Conservation (phyloP, 352 stramenopile genomes). For the Pythium dissotocum region DNA sequence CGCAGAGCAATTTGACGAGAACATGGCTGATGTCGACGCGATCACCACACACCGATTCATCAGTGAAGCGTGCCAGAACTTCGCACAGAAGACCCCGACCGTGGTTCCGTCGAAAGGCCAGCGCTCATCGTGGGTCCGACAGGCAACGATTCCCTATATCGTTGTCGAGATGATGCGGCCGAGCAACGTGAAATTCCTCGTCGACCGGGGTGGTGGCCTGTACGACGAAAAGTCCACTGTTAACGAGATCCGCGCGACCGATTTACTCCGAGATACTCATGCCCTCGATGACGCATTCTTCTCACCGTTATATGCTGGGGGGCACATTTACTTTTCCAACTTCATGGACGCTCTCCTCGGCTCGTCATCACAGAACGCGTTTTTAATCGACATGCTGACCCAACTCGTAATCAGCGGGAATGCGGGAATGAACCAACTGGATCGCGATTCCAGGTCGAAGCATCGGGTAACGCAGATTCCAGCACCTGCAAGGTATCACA, state of each 20-base stretch:
- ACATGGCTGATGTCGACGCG: constrained; percentile 75
- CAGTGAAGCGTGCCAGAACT: constrained; percentile 63
- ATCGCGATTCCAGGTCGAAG: constrained; percentile 41
- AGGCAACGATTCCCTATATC: constrained; percentile 42
- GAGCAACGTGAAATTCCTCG: constrained; percentile 74
- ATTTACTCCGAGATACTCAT: constrained; percentile 58
- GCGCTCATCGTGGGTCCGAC: constrained; percentile 10
- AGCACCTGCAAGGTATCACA: constrained; percentile 56
- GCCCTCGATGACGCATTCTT: constrained; percentile 59
- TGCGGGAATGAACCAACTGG: constrained; percentile 46
- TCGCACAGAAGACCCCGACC: constrained; percentile 17
- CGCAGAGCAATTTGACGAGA: constrained; percentile 53
- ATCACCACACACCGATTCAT: constrained; percentile 81
- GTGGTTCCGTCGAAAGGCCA: constrained; percentile 7
- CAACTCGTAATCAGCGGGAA: constrained; percentile 66
- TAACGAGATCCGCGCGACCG: constrained; percentile 38
- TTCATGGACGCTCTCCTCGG: constrained; percentile 70
- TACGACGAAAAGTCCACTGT: constrained; percentile 42
- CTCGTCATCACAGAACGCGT: constrained; percentile 53
- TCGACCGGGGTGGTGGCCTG: constrained; percentile 46
- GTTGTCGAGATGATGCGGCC: constrained; percentile 73
- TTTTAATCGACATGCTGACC: constrained; percentile 68
- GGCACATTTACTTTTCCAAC: constrained; percentile 76
- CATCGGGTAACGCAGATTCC: constrained; percentile 59
- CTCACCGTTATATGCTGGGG: constrained; percentile 55